Evolutionary conservation across 140 eudicot species (phyloP).

Genomic region (Oenanthe javanica): DNA sequence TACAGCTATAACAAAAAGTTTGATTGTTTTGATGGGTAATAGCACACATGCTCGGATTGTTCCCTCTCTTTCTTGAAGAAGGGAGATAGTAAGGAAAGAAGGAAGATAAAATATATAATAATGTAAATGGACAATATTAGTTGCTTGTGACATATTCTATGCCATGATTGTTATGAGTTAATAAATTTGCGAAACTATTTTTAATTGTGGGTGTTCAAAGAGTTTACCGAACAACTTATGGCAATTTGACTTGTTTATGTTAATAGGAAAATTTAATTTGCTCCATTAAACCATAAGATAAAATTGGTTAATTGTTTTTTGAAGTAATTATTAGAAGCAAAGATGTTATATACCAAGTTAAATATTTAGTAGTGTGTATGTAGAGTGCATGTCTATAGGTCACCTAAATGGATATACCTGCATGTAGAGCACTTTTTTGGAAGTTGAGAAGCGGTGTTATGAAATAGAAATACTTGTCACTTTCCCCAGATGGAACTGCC

Average conservation of each 20-base stretch:
- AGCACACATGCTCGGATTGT: too few relatives aligned
- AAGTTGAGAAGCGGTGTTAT: conserved; percentile 69
- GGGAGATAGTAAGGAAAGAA: too few relatives aligned
- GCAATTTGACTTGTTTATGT: background rate
- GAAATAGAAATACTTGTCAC: conserved; percentile 76
- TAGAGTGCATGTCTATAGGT: too few relatives aligned
- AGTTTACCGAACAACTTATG: too few relatives aligned
- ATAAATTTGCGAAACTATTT: background rate
- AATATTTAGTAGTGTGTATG: background rate
- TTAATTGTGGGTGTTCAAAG: background rate
- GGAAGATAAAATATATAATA: too few relatives aligned
- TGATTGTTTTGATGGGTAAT: too few relatives aligned
- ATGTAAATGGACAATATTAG: too few relatives aligned
- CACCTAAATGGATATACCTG: conserved; percentile 33
- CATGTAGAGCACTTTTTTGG: conserved; percentile 60
- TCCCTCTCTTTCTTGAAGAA: too few relatives aligned
- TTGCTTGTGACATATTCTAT: background rate
- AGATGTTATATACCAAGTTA: background rate
- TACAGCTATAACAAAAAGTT: too few relatives aligned
- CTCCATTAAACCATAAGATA: background rate
- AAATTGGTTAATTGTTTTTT: background rate
- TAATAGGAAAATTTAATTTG: too few relatives aligned
- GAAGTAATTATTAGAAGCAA: too few relatives aligned
- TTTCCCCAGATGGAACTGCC: conserved; percentile 50
- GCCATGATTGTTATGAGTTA: background rate